Evolutionary conservation across 306 rosid species (phyloP).

Genomic region (Medicago arabica): DNA sequence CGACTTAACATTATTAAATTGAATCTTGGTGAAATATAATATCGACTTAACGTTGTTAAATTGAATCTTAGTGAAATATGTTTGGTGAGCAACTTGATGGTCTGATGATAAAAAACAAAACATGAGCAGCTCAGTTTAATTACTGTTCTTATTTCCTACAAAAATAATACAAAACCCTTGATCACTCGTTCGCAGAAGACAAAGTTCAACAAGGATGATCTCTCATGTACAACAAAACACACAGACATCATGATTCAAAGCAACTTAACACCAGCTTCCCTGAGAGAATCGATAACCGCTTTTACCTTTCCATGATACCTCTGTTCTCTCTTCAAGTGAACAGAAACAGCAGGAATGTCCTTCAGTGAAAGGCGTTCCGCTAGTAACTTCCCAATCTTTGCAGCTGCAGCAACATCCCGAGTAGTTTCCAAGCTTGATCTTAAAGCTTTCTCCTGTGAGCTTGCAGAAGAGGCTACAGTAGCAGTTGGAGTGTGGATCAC

Average conservation of each 20-base stretch:
- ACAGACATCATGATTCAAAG: slow-evolving; percentile 49
- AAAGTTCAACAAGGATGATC: slow-evolving; percentile 28
- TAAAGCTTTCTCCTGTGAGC: slow-evolving; percentile 80
- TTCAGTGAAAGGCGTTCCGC: slow-evolving; percentile 77
- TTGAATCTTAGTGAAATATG: not conserved
- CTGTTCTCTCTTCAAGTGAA: slow-evolving; percentile 91
- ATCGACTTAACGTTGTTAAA: not conserved
- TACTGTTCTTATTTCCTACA: slow-evolving; percentile 23
- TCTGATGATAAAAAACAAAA: slow-evolving; percentile 1
- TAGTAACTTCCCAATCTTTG: slow-evolving; percentile 79
- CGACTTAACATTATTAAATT: not conserved
- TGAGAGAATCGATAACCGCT: slow-evolving; percentile 81
- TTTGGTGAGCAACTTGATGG: not conserved
- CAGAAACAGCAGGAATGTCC: slow-evolving; percentile 75
- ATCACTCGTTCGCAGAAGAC: slow-evolving; percentile 7
- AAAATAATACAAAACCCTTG: slow-evolving; percentile 21
- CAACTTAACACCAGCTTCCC: slow-evolving; percentile 72
- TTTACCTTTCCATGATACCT: slow-evolving; percentile 91
- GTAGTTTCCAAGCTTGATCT: slow-evolving; percentile 65
- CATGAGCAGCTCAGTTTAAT: not conserved
- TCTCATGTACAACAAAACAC: slow-evolving; percentile 35
- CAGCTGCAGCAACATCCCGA: slow-evolving; percentile 91
- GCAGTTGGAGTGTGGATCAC: slow-evolving; percentile 87
- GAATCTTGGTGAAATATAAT: not conserved
- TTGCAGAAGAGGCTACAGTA: slow-evolving; percentile 78